Evolutionary conservation across 148 eudicot species (phyloP), one percentile per base, ranked within the genome.

Genomic region (Cornus florida): DNA sequence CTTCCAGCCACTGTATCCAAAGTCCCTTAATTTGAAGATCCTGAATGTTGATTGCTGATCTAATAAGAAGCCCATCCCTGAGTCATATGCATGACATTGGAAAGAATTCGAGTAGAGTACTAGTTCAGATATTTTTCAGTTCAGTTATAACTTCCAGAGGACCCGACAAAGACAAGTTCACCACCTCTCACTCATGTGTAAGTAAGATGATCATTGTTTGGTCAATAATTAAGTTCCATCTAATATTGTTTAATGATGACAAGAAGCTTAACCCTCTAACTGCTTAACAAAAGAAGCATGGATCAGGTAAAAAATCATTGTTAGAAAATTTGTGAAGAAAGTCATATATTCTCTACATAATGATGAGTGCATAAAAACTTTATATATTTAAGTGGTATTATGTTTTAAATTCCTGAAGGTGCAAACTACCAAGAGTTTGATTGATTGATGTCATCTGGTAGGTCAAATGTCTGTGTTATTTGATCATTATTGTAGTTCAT

Each of bases 261-360:
- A 35, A 56, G 64, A 57, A 57, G 64, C 64, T 11, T 57, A 17
- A 16, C 20, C 64, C 64, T 28, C 41, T 11, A 14, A n/a, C 62
- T 39, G 57, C 50, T 69, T 38, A 67, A 65, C 28, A 14, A 33
- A 48, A 35, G 9, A 43, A 75, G 31, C 32, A 75, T 75, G 12
- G n/a, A 5, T 75, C 56, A 23, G 70, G 23, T 65, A 65, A 64
- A 1, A 75, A 75, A 75, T 46, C 33, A 70, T 70, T 70, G 50
- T 7, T 19, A n/a, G n/a, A 70, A 70, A 70, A 43, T 17, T 39
- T 12, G 17, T 5, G 4, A 39, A 9, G 67, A 10, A 19, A 0
- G 16, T 20, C n/a, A 9, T 20, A 19, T 41, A 56, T 23, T 75
- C 41, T 75, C 64, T 41, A 33, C 24, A 75, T 28, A 20, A 60